Base-by-base conservation (phyloP, 2,329 filamentous ascomycete species). In the Cephalotrichum gorgonifer region DNA sequence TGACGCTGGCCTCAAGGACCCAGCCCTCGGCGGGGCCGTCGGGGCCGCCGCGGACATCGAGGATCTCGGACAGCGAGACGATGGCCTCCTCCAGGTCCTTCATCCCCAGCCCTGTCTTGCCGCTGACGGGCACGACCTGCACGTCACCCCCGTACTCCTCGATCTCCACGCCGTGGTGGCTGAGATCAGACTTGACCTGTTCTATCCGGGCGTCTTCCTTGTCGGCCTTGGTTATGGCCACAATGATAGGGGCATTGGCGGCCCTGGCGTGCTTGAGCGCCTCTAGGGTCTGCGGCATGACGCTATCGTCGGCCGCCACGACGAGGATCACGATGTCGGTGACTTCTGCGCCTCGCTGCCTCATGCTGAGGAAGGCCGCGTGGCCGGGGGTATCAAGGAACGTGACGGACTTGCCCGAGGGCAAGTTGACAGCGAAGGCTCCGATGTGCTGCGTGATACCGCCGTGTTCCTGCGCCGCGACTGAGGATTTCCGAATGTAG, bases 391-490 rank as follows among this genome's bases (percentile, higher is more conserved):
- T 98, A 62, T 98, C 93, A 26, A 98, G 75, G 71, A 98, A 98
- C 0, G 94, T 98, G 56, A 98, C 95, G 33, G 81, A 80, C 65
- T 91, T 94, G 41, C 90, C 90, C 5, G 81, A 83, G 4, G 87
- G 83, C 74, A 98, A 82, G 17, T 79, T 79, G 2, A 98, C 93
- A 6, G 89, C 89, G 69, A 98, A 98, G 15, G 93, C 93, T 65
- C 93, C 94, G 55, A 98, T 98, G 61, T 98, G 93, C 64, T 98
- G 93, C 0, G 93, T 98, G 61, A 98, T 98, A 31, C 93, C 93
- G 54, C 93, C 93, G 61, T 96, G 90, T 63, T 98, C 93, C 48
- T 85, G 81, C 6, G 88, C 88, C 39, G 85, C 94, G 41, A 98
- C 81, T 6, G 89, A 96, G 2, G 90, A 93, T 58, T 95, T 94